Percentiles rank a stretch among this genome's conserved stretches.
phyloP scores from a whole-genome alignment of 257 asterid genomes.

The Sherardia arvensis region DNA sequence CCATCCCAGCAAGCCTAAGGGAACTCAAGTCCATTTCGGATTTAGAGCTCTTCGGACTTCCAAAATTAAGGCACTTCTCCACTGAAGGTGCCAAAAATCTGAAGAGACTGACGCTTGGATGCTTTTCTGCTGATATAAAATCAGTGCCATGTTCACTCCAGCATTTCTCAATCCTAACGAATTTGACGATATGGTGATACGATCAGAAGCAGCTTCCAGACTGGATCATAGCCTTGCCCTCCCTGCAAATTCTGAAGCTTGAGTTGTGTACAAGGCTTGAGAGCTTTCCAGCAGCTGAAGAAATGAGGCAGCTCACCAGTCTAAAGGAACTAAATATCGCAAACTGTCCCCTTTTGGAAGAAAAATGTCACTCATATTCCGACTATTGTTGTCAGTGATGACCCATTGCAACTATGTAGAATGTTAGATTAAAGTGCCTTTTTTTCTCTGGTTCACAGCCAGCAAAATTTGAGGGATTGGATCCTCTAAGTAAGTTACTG shows the following conservation, averaged over 20 bases:
- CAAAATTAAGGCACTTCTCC: not conserved
- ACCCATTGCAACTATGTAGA: no score
- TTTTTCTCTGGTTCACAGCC: no score
- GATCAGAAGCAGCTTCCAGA: not conserved
- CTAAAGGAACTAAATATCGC: slow-evolving; percentile 2
- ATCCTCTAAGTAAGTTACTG: no score
- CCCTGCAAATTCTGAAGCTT: slow-evolving; percentile 3
- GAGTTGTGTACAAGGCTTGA: not conserved
- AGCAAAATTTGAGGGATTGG: no score
- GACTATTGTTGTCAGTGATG: not conserved
- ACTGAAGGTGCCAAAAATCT: not conserved
- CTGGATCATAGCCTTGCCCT: not conserved
- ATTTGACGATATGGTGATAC: not conserved
- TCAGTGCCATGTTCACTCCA: not conserved
- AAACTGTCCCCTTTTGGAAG: slow-evolving; percentile 7
- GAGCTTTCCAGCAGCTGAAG: slow-evolving; percentile 4
- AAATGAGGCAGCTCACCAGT: slow-evolving; percentile 5
- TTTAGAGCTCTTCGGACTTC: not conserved
- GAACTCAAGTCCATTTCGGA: not conserved
- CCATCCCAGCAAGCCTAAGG: not conserved
- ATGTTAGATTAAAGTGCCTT: no score
- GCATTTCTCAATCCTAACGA: not conserved
- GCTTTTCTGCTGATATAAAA: not conserved
- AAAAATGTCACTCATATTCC: slow-evolving; percentile 16
- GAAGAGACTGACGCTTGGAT: not conserved